Percentiles rank a stretch among this genome's conserved stretches.
These are phyloP conservation scores for Pseudocercospora macadamiae DNA, from an alignment of 2,329 filamentous ascomycete species.

Conservation along the genomic window DNA sequence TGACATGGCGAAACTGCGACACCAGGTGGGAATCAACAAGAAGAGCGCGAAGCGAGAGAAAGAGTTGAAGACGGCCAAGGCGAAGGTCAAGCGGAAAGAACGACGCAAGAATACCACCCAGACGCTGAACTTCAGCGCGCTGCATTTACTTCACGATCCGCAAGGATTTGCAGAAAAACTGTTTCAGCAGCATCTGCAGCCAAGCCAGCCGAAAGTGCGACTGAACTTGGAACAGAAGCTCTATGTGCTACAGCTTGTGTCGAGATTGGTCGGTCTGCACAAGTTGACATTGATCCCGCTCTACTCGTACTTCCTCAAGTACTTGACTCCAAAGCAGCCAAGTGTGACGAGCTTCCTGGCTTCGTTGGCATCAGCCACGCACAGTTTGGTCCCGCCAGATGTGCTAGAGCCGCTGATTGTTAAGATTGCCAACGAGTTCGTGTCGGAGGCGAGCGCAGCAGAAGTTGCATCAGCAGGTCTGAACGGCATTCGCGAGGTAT, in stretches of 20 bases:
- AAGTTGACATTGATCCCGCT: conserved; percentile 86
- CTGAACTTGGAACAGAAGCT: conserved; percentile 87
- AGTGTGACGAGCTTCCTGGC: conserved; percentile 93
- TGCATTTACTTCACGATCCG: conserved; percentile 91
- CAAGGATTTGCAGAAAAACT: conserved; percentile 90
- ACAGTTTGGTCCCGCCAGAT: conserved; percentile 90
- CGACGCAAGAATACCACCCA: conserved; percentile 87
- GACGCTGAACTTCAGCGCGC: conserved; percentile 90
- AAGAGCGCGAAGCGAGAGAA: conserved; percentile 88
- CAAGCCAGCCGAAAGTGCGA: conserved; percentile 72
- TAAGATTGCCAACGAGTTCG: conserved; percentile 98
- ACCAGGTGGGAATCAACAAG: conserved; percentile 91
- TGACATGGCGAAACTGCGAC: conserved; percentile 79
- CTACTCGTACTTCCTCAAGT: conserved; percentile 95
- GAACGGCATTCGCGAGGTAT: conserved; percentile 93
- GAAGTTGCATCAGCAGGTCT: conserved; percentile 91
- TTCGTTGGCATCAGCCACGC: conserved; percentile 86
- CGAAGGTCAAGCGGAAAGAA: conserved; percentile 80
- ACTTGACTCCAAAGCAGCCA: conserved; percentile 82
- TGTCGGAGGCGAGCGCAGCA: conserved; percentile 87
- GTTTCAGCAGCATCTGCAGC: conserved; percentile 86
- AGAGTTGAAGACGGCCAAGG: conserved; percentile 76
- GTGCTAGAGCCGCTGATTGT: conserved; percentile 85
- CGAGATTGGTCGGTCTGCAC: conserved; percentile 87
- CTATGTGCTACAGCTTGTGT: conserved; percentile 86